phyloP scores from a whole-genome alignment of 495 filamentous ascomycete species.

The Aspergillus ostianus region DNA sequence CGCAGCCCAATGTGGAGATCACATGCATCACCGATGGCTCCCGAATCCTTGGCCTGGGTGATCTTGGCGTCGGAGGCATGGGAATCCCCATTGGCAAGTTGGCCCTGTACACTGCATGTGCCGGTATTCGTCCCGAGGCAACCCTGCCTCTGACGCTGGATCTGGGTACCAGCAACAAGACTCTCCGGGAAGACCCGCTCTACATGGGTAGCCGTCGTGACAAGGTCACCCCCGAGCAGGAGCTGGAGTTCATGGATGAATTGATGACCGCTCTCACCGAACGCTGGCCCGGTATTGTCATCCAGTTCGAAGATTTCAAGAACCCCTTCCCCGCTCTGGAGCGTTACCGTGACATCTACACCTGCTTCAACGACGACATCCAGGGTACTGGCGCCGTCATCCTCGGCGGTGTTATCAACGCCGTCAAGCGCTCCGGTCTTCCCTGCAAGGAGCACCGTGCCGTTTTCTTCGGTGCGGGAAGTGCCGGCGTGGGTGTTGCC shows the following conservation, averaged over 20 bases:
- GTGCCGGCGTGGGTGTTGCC: conserved; percentile 92
- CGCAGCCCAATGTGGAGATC: conserved; percentile 83
- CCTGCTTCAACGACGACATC: conserved; percentile 98
- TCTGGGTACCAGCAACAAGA: conserved; percentile 86
- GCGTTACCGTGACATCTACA: conserved; percentile 81
- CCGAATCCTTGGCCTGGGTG: conserved; percentile 91
- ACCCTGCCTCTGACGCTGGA: conserved; percentile 92
- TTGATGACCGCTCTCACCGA: conserved; percentile 90
- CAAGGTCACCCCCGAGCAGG: conserved; percentile 76
- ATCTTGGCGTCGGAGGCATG: conserved; percentile 96
- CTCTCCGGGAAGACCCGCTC: conserved; percentile 83
- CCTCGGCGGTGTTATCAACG: conserved; percentile 90
- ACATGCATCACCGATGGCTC: conserved; percentile 97
- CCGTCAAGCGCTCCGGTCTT: conserved; percentile 82
- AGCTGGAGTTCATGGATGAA: conserved; percentile 94
- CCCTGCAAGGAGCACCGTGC: conserved; percentile 88
- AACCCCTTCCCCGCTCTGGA: conserved; percentile 94
- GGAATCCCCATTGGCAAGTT: conserved; percentile 97
- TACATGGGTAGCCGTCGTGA: conserved; percentile 87
- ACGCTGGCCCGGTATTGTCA: conserved; percentile 87
- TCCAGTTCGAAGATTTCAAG: conserved; percentile 99
- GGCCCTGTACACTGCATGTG: conserved; percentile 91
- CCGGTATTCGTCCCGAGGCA: conserved; percentile 88
- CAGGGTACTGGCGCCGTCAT: conserved; percentile 98
- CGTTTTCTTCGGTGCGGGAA: conserved; percentile 95